Evolutionary conservation across 225 moss, liverwort and hornwort species (phyloP).

Genomic region (Neckera pumila): DNA sequence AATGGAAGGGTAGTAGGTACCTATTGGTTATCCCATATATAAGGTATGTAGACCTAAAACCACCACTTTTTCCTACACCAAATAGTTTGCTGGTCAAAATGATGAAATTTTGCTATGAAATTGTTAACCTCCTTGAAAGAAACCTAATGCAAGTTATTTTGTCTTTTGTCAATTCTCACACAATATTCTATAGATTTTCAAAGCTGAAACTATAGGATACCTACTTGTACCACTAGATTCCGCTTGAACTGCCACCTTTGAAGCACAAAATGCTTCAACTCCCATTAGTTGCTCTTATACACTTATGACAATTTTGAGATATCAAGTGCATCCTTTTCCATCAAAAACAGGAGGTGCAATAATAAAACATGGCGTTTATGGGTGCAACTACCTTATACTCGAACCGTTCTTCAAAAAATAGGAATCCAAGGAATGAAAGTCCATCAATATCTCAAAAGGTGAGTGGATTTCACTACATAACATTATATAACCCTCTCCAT

Average conservation of each 20-base stretch:
- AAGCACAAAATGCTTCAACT: neutral
- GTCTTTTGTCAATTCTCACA: fast-evolving
- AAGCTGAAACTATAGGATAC: fast-evolving
- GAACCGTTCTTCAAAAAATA: neutral
- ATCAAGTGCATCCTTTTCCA: neutral
- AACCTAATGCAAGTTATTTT: fast-evolving
- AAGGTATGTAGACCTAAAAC: neutral
- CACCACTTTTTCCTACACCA: fast-evolving
- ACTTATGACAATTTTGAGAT: neutral
- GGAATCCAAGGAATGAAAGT: neutral
- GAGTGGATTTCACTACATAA: too few species aligned
- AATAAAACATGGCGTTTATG: fast-evolving
- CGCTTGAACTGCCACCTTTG: fast-evolving
- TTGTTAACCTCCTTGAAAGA: fast-evolving
- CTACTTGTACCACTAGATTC: neutral
- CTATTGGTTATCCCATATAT: fast-evolving
- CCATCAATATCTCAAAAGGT: neutral
- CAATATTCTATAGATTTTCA: neutral
- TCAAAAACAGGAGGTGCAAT: fast-evolving
- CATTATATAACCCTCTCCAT: too few species aligned
- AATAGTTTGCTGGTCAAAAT: fast-evolving
- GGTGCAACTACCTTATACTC: fast-evolving
- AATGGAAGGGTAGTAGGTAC: neutral
- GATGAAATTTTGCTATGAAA: neutral
- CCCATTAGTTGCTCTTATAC: neutral